Conservation (phyloP, 78 protist species). For the Chrysochromulina tobinii region DNA sequence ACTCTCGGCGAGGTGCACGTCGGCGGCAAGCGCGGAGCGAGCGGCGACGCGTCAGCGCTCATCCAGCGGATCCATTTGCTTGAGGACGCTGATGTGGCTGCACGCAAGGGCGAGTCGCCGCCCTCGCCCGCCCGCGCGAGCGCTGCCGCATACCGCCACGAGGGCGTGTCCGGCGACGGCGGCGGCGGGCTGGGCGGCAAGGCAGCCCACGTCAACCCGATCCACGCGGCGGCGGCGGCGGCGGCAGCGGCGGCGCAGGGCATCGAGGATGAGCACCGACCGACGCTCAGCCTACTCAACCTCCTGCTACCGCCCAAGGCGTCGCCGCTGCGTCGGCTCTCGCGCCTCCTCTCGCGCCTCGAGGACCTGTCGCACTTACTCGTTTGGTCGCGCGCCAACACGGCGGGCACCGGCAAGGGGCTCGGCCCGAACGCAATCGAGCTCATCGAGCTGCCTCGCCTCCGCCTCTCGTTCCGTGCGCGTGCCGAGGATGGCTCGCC, state of each 20-base stretch:
- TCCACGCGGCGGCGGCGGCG: not conserved
- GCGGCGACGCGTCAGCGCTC: not conserved
- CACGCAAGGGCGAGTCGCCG: no score
- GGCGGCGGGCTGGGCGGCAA: not conserved
- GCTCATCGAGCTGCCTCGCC: conserved; percentile 1
- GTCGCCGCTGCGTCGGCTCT: not conserved
- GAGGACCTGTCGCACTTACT: not conserved
- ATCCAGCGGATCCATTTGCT: not conserved
- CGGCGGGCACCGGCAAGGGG: not conserved
- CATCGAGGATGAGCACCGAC: not conserved
- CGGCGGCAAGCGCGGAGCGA: not conserved
- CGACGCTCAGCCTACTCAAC: not conserved
- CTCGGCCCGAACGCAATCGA: not conserved
- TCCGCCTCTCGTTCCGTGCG: not conserved
- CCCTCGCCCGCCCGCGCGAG: no score
- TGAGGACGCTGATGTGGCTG: no score
- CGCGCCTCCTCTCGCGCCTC: not conserved
- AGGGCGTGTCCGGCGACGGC: not conserved
- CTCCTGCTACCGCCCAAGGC: not conserved
- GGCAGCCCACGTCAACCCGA: not conserved
- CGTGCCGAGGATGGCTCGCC: not conserved
- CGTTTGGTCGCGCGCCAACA: not conserved
- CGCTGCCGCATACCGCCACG: no score
- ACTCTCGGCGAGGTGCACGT: not conserved
- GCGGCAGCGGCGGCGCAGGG: not conserved